Percentiles rank a stretch among this genome's conserved stretches.
Conservation (phyloP, 1,284 basidiomycete genomes). For the Pyrrhoderma lamaoense region DNA sequence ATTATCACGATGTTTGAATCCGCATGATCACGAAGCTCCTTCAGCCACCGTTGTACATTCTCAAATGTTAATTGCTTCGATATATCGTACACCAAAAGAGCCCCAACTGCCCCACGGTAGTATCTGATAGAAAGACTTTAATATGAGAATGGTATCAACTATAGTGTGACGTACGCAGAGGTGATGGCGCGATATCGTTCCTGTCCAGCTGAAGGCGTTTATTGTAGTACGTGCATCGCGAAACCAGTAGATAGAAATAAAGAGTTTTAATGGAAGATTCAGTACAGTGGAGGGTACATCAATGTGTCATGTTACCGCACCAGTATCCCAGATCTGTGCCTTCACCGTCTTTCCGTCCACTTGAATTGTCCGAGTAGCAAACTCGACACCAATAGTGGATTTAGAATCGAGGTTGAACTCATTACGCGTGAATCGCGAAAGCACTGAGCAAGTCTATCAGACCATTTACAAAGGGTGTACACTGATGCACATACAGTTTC, state of each 20-base stretch:
- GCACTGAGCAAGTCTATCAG: slow-evolving; percentile 40
- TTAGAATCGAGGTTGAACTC: slow-evolving; percentile 99
- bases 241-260: too few species aligned
- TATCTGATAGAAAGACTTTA: slow-evolving; percentile 67
- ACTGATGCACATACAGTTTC: slow-evolving; percentile 3
- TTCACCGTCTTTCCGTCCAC: slow-evolving; percentile 97
- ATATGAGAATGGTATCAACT: slow-evolving; percentile 38
- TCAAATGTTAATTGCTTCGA: slow-evolving; percentile 94
- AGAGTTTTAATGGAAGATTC: too few species aligned
- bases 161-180: slow-evolving; percentile 65
- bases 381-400: slow-evolving; percentile 99
- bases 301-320: too few species aligned
- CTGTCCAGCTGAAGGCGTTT: slow-evolving; percentile 69
- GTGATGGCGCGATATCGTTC: slow-evolving; percentile 99
- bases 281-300: too few species aligned
- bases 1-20: slow-evolving; percentile 93
- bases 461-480: not conserved
- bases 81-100: slow-evolving; percentile 89
- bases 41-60: slow-evolving; percentile 96
- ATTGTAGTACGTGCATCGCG: not conserved
- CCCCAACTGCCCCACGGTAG: slow-evolving; percentile 96
- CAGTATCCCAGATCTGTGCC: slow-evolving; percentile 99
- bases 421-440: slow-evolving; percentile 96
- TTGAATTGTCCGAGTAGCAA: slow-evolving; percentile 92
- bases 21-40: slow-evolving; percentile 93